These are phyloP conservation scores for Phytopythium delawarense DNA, from an alignment of 352 stramenopile species.

Conservation along the genomic window DNA sequence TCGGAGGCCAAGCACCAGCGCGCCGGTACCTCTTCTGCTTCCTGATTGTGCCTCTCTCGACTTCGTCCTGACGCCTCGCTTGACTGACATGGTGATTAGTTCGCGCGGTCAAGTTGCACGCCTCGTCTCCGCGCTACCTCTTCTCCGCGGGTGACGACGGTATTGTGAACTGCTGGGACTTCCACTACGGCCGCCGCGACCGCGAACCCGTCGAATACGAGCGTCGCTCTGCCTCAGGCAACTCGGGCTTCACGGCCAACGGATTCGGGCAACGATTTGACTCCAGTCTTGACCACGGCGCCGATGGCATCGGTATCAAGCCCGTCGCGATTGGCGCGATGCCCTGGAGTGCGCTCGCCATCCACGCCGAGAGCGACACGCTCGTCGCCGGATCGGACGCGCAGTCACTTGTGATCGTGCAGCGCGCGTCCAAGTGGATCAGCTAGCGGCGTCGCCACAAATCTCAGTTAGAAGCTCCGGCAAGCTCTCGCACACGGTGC, in stretches of 20 bases:
- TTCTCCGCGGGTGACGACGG: conserved; percentile 65
- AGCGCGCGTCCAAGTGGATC: conserved; percentile 48
- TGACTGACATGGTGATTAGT: conserved; percentile 18
- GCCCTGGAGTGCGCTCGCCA: conserved; percentile 61
- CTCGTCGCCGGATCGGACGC: conserved; percentile 71
- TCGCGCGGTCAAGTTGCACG: conserved; percentile 63
- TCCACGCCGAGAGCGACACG: conserved; percentile 74
- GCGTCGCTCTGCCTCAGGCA: neutral
- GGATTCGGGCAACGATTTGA: conserved; percentile 12
- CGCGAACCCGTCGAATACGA: conserved; percentile 65
- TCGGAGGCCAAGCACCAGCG: conserved; percentile 62
- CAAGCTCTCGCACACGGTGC: neutral
- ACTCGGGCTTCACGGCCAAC: conserved; percentile 7
- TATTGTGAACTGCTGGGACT: conserved; percentile 68
- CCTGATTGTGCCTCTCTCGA: neutral
- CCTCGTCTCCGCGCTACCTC: conserved; percentile 52
- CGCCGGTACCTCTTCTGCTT: conserved; percentile 22
- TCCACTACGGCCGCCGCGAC: conserved; percentile 45
- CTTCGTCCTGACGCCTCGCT: neutral
- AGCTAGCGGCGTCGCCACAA: conserved; percentile 4
- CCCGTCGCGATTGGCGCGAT: conserved; percentile 31
- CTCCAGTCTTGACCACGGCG: neutral
- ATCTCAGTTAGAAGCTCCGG: neutral
- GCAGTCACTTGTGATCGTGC: conserved; percentile 66
- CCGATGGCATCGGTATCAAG: conserved; percentile 28